Evolutionary conservation across 2,329 filamentous ascomycete species (phyloP), one percentile per base, ranked within the genome.

Genomic region (Trichophyton rubrum): DNA sequence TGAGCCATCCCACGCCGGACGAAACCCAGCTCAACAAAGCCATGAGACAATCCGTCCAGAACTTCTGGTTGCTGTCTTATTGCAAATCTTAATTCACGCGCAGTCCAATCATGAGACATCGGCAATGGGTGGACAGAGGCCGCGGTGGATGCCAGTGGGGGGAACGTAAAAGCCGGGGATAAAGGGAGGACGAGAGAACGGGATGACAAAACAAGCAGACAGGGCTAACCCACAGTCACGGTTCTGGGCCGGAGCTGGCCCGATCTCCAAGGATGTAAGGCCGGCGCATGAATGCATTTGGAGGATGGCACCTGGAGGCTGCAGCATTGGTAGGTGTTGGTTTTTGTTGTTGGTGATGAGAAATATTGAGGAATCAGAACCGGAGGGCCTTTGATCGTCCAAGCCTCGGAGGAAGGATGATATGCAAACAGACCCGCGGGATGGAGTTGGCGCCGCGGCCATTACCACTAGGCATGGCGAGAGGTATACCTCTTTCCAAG

Each of bases 121-220:
- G 51, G 51, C 27, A 55, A 55, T 55, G 51, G 17, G 51, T 55
- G 30, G 30, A 35, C 27, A 35, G 30, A 17, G 51, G 30, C 27
- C 51, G 51, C 27, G 27, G 51, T 55, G 51, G 51, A 55, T 55
- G 51, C 51, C 51, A 55, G 51, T 55, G 51, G 51, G 51, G 51
- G 51, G 51, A 55, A 20, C 51, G 51, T 27, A 55, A 55, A 51
- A 55, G 51, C 51, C 51, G 51, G 51, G 51, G 51, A 55, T 55
- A 33, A 35, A 55, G 24, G 51, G 51, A 55, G 24, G 51, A 35
- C 15, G 13, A 55, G 27, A 55, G 51, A 55, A 55, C 27, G 51
- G 51, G 51, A 55, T 55, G 51, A 27, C 20, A 24, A 55, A 55
- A 55, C 51, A 55, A 55, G 51, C 51, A 55, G 51, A n/a, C 51